These are phyloP conservation scores for Sordariomycetes sp. DNA, from an alignment of 2,329 filamentous ascomycete genomes.

Conservation along the genomic window DNA sequence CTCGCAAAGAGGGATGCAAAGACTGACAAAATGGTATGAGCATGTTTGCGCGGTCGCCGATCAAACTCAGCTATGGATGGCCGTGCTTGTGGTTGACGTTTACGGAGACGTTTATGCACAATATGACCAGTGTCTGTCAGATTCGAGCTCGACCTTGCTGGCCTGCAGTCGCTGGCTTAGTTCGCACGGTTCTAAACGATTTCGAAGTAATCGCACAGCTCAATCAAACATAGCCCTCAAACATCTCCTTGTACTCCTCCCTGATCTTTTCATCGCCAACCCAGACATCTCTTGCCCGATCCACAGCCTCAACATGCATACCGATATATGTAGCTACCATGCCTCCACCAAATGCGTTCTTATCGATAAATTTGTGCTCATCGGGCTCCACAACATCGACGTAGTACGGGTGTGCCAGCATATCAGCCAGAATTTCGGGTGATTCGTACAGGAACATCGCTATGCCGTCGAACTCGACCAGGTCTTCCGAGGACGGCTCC, in stretches of 20 bases:
- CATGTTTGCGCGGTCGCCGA: too few relatives aligned
- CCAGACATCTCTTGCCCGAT: slow-evolving; percentile 14
- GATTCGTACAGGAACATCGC: slow-evolving; percentile 18
- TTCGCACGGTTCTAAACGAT: too few relatives aligned
- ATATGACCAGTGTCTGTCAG: too few relatives aligned
- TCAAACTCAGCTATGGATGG: too few relatives aligned
- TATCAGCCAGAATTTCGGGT: slow-evolving; percentile 10
- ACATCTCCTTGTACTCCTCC: slow-evolving; percentile 13
- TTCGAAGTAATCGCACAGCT: too few relatives aligned
- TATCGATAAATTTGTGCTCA: slow-evolving; percentile 18
- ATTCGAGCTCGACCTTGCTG: too few relatives aligned
- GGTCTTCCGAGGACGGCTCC: slow-evolving; percentile 9
- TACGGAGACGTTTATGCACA: too few relatives aligned
- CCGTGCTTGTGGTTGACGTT: too few relatives aligned
- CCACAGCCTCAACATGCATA: slow-evolving; percentile 13
- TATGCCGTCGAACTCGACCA: slow-evolving; percentile 17
- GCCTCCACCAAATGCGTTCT: slow-evolving; percentile 13
- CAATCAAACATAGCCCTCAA: slow-evolving; percentile 9
- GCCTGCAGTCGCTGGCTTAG: too few relatives aligned
- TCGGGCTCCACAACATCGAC: slow-evolving; percentile 16
- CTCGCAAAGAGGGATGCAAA: too few relatives aligned
- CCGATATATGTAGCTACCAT: slow-evolving; percentile 18
- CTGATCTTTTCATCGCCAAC: slow-evolving; percentile 8
- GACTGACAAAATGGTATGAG: too few relatives aligned
- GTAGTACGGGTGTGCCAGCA: slow-evolving; percentile 19